Evolutionary conservation across 2,329 filamentous ascomycete species (phyloP).

Genomic region (Talaromyces atroroseus): DNA sequence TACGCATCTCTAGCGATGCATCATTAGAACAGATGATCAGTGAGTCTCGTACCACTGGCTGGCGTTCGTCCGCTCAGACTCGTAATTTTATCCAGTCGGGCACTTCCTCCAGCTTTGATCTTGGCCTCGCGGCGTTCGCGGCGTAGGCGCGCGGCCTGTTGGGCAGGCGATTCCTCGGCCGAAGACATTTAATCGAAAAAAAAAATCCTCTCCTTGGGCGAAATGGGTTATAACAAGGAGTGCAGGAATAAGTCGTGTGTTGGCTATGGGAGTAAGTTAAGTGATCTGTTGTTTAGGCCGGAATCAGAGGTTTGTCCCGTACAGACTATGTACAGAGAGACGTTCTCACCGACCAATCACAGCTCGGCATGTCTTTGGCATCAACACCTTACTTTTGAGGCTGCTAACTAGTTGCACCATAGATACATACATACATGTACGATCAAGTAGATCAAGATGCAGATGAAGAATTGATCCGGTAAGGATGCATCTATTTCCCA

Average conservation of each 20-base stretch:
- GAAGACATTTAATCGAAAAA: constrained; percentile 30
- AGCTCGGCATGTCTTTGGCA: not conserved
- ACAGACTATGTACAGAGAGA: not conserved
- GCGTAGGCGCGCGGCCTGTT: constrained; percentile 53
- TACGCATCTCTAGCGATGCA: not conserved
- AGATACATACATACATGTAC: no score
- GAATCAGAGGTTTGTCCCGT: not conserved
- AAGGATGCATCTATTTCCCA: not conserved
- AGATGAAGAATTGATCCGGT: no score
- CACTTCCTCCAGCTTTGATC: constrained; percentile 53
- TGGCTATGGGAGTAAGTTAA: not conserved
- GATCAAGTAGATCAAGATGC: not conserved
- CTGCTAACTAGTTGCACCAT: not conserved
- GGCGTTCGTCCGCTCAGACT: constrained; percentile 51
- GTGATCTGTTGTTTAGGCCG: not conserved
- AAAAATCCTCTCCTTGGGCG: no score
- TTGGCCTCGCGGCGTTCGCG: constrained; percentile 61
- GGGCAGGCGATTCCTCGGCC: constrained; percentile 42
- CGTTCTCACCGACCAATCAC: not conserved
- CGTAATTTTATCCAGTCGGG: constrained; percentile 58
- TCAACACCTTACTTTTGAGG: not conserved
- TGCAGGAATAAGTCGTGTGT: not conserved
- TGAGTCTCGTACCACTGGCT: constrained; percentile 27
- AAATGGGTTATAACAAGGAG: not conserved
- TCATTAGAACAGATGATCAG: constrained; percentile 7